phyloP scores from a whole-genome alignment of 331 rosid species.

The Arachis monticola region DNA sequence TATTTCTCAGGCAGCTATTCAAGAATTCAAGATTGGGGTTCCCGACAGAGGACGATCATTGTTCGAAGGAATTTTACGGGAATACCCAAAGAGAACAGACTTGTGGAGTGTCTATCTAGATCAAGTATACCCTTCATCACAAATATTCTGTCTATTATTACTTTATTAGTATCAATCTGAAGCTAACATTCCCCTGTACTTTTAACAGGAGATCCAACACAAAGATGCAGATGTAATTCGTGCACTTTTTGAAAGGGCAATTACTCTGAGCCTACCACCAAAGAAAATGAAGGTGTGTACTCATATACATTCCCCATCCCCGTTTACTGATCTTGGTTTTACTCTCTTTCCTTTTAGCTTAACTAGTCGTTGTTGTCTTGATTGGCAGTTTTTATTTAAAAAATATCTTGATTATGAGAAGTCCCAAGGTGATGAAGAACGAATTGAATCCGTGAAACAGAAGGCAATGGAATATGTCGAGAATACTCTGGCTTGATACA shows the following conservation, averaged over 20 bases:
- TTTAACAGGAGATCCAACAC: constrained; percentile 75
- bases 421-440: constrained; percentile 71
- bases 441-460: constrained; percentile 74
- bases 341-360: constrained; percentile 7
- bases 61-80: constrained; percentile 83
- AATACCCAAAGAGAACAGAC: constrained; percentile 87
- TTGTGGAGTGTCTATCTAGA: constrained; percentile 93
- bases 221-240: constrained; percentile 76
- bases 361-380: constrained; percentile 23
- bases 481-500: constrained; percentile 59
- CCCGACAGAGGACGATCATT: constrained; percentile 87
- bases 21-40: constrained; percentile 80
- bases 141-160: neutral
- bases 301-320: neutral
- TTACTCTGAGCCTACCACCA: constrained; percentile 80
- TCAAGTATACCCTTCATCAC: constrained; percentile 60
- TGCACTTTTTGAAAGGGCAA: constrained; percentile 90
- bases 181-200: constrained; percentile 24
- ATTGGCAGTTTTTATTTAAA: constrained; percentile 81
- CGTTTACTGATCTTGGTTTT: constrained; percentile 18
- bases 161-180: neutral
- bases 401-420: constrained; percentile 85
- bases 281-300: constrained; percentile 85
- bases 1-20: constrained; percentile 85
- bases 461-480: constrained; percentile 85